A percentile compares a stretch with the other conserved stretches of the same genome.
These are phyloP conservation scores for Cadophora malorum DNA, from an alignment of 2,329 filamentous ascomycete genomes.

Conservation along the genomic window DNA sequence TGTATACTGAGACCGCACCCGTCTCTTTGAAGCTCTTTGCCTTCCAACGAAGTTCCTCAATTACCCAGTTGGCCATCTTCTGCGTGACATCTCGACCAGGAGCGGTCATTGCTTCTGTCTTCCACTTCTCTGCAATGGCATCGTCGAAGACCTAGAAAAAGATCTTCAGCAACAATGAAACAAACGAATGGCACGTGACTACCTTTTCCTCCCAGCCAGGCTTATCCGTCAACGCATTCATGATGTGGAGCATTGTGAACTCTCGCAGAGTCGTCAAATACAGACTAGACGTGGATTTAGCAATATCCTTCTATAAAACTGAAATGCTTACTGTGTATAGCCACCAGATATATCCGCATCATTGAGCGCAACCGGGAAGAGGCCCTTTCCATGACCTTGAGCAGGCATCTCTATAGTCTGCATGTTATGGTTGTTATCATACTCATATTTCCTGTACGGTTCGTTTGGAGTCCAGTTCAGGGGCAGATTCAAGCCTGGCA, in stretches of 20 bases:
- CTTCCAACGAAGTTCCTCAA: conserved; percentile 38
- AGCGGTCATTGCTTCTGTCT: conserved; percentile 33
- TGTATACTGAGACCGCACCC: conserved; percentile 26
- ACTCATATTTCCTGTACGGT: background rate
- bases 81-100: conserved; percentile 42
- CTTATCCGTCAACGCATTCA: conserved; percentile 42
- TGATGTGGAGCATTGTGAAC: conserved; percentile 40
- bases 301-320: background rate
- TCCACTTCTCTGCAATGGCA: conserved; percentile 40
- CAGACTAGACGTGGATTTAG: conserved; percentile 11
- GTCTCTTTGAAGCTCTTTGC: conserved; percentile 33
- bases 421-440: background rate
- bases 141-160: conserved; percentile 38
- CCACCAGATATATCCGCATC: conserved; percentile 4
- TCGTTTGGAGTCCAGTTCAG: conserved; percentile 27
- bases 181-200: conserved; percentile 3
- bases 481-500: conserved; percentile 31
- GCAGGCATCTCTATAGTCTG: background rate
- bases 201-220: conserved; percentile 38
- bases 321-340: background rate
- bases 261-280: conserved; percentile 35
- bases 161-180: background rate
- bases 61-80: conserved; percentile 45
- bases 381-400: conserved; percentile 6
- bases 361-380: conserved; percentile 24